Percentiles rank a stretch among this genome's conserved stretches.
phyloP scores from a whole-genome alignment of 495 filamentous ascomycete species.

The Rostrohypoxylon terebratum region DNA sequence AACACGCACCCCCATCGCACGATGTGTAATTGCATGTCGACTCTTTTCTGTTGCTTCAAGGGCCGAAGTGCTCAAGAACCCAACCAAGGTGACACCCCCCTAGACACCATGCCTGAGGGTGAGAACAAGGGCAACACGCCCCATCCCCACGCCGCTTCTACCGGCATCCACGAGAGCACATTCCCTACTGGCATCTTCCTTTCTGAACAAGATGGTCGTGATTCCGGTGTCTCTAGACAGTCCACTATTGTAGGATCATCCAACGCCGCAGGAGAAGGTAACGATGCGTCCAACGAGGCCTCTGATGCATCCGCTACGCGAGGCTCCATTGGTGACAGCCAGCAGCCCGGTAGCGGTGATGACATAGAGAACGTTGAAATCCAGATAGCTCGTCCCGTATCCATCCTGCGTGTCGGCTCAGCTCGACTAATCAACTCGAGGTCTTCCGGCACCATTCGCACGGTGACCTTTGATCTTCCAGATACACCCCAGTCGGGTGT shows the following conservation, averaged over 20 bases:
- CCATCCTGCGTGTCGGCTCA: not conserved
- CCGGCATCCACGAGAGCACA: not conserved
- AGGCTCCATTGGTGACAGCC: not conserved
- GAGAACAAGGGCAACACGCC: not conserved
- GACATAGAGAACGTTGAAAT: not conserved
- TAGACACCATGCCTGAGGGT: not conserved
- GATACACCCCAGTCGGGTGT: not conserved
- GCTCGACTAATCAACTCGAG: not conserved
- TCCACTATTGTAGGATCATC: not conserved
- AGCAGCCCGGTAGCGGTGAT: not conserved
- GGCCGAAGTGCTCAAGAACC: not conserved
- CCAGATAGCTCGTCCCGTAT: not conserved
- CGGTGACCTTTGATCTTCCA: not conserved
- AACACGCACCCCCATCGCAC: not conserved
- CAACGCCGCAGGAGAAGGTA: not conserved
- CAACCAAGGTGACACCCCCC: not conserved
- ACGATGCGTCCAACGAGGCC: too few relatives aligned
- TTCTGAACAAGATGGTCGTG: not conserved
- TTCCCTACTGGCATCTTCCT: not conserved
- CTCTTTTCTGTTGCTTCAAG: not conserved
- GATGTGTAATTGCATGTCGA: slow-evolving; percentile 28
- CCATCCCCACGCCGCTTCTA: not conserved
- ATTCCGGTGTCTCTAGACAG: not conserved
- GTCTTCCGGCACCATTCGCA: not conserved
- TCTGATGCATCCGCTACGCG: not conserved